Evolutionary conservation across 2,329 filamentous ascomycete species (phyloP).

Genomic region (Colletotrichum brevisporum): DNA sequence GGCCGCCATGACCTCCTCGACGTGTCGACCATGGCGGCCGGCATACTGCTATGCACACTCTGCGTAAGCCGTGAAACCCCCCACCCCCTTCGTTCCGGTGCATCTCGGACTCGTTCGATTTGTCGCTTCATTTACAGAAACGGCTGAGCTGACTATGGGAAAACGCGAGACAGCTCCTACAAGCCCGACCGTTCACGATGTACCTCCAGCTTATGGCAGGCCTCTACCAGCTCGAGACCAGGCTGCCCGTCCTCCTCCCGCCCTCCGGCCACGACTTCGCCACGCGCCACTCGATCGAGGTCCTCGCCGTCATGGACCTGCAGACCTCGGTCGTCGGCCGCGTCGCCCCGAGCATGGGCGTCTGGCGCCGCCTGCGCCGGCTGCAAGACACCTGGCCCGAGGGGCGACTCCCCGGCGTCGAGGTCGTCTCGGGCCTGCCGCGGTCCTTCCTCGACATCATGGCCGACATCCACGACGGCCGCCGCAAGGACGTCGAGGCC

Average conservation of each 20-base stretch:
- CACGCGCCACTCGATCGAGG: constrained; percentile 34
- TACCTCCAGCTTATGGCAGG: constrained; percentile 39
- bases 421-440: constrained; percentile 48
- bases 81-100: neutral
- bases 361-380: constrained; percentile 37
- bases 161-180: constrained; percentile 14
- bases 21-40: constrained; percentile 34
- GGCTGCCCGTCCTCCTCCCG: constrained; percentile 12
- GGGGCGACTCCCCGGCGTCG: constrained; percentile 43
- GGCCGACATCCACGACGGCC: constrained; percentile 37
- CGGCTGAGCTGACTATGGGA: neutral
- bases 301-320: constrained; percentile 42
- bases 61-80: constrained; percentile 23
- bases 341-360: constrained; percentile 31
- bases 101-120: neutral
- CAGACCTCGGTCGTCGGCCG: constrained; percentile 36
- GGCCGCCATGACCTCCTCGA: constrained; percentile 26
- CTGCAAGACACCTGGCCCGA: constrained; percentile 35
- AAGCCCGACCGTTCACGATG: constrained; percentile 35
- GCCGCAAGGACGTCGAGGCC: constrained; percentile 37
- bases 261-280: constrained; percentile 21
- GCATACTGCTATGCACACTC: constrained; percentile 35
- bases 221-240: constrained; percentile 30
- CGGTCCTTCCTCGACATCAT: constrained; percentile 47
- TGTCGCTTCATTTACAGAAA: neutral